A percentile compares a stretch with the other conserved stretches of the same genome.
phyloP scores from a whole-genome alignment of 2,329 filamentous ascomycete genomes.

The Chlorencoelia australis region DNA sequence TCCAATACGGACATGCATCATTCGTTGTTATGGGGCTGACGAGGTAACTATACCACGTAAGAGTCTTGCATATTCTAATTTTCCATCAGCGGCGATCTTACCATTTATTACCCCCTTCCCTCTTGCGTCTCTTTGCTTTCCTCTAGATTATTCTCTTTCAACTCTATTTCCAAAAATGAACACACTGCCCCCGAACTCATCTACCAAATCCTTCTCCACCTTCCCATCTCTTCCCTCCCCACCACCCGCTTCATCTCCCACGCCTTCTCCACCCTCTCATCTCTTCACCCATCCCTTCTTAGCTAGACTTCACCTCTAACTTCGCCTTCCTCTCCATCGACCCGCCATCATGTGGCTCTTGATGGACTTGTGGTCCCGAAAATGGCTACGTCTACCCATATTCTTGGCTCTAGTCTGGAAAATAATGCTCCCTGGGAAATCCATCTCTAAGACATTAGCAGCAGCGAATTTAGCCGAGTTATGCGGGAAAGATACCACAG shows the following conservation, averaged over 20 bases:
- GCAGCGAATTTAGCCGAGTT: too few species aligned
- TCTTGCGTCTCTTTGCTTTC: neutral
- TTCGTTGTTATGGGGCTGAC: neutral
- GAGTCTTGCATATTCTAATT: neutral
- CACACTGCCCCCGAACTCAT: constrained; percentile 15
- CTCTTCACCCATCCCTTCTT: constrained; percentile 14
- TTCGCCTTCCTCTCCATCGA: too few species aligned
- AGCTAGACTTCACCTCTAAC: too few species aligned
- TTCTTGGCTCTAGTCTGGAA: too few species aligned
- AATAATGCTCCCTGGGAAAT: too few species aligned
- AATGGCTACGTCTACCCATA: too few species aligned
- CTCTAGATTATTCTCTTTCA: neutral
- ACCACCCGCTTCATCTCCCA: constrained; percentile 11
- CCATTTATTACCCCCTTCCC: neutral
- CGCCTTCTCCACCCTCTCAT: constrained; percentile 13
- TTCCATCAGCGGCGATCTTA: neutral
- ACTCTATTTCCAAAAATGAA: constrained; percentile 7
- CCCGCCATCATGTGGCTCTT: too few species aligned
- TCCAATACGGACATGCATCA: neutral
- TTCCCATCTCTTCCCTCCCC: constrained; percentile 11
- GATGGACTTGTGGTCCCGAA: too few species aligned
- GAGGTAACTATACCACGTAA: neutral
- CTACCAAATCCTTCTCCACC: constrained; percentile 9
- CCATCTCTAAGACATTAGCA: too few species aligned
- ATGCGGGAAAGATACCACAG: too few species aligned